Base-by-base conservation (phyloP, 805 yeast species). In the Lipomyces chichibuensis region DNA sequence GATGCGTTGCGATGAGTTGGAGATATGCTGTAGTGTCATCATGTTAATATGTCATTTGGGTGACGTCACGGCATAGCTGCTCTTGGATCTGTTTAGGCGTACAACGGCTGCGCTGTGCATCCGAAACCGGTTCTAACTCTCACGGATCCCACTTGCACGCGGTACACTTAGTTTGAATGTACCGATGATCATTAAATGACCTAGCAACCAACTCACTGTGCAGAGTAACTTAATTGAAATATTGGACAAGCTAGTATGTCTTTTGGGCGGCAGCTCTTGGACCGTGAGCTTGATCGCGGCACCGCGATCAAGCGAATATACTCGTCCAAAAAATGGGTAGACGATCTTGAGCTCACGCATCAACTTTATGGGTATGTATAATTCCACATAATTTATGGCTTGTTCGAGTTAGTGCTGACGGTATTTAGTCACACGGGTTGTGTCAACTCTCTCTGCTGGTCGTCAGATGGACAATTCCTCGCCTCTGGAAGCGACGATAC, bases 401-500 rank as follows among this genome's bases (percentile, higher is more conserved):
- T 56, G 11, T 13, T 14, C 14, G 39, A 37, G 17, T 14, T 37
- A 37, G 39, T 56, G 46, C 39, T 56, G 59, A 56, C 27, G 9
- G 8, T 14, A 13, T 54, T 6, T 14, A 66, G 66, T 8, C 73
- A 70, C 51, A 39, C 63, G 8, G 72, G 72, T 5, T 70, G 73
- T 43, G 56, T 70, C 32, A 70, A 70, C 53, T 59, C 73, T 4
- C 49, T 70, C 23, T 59, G 66, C 57, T 70, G 73, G 73, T 70
- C 73, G 5, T 55, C 59, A 2, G 67, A 70, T 35, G 73, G 73
- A 23, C 60, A 53, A 11, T 61, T 59, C 14, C 67, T 70, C 25
- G 69, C 69, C 3, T 70, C 73, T 4, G 73, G 73, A 25, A 59
- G 71, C 23, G 73, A 70, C 52, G 73, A 70, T 51, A 69, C 69